Conservation (phyloP, 139 green algal genomes). For the Micractinium sp. region DNA sequence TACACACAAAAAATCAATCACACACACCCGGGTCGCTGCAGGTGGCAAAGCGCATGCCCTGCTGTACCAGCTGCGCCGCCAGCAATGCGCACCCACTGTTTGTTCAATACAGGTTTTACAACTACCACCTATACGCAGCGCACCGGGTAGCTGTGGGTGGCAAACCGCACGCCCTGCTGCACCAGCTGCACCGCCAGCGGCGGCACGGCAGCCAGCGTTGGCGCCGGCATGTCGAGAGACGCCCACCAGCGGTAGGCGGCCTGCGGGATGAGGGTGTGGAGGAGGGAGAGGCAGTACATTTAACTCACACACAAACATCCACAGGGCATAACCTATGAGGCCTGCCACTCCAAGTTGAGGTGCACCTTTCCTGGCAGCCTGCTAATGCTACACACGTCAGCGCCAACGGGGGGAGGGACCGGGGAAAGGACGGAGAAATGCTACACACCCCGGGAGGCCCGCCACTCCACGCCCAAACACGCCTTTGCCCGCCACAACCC, state of each 20-base stretch:
- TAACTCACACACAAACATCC: background rate
- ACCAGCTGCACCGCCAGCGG: constrained; percentile 44
- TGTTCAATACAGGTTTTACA: too few species aligned
- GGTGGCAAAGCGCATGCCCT: background rate
- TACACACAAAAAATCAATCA: too few species aligned
- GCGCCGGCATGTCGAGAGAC: constrained; percentile 14
- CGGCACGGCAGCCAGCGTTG: constrained; percentile 45
- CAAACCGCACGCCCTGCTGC: constrained; percentile 38
- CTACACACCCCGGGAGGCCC: too few species aligned
- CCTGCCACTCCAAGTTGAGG: constrained; percentile 54
- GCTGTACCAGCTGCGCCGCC: background rate
- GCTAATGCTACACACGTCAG: too few species aligned
- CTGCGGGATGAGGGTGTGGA: background rate
- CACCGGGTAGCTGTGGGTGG: constrained; percentile 54
- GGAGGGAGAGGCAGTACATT: background rate
- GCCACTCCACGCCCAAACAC: too few species aligned
- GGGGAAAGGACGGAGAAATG: too few species aligned
- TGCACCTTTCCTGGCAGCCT: constrained; percentile 24
- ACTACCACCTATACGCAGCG: background rate
- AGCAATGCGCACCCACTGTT: background rate
- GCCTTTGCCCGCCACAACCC: background rate
- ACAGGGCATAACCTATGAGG: constrained; percentile 22
- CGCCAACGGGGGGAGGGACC: too few species aligned
- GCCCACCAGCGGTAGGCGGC: constrained; percentile 54
- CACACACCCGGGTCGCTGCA: too few species aligned